Percentiles rank a stretch among this genome's conserved stretches.
These are phyloP conservation scores for Chlorella ohadii DNA, from an alignment of 139 green algal genomes.

Conservation along the genomic window DNA sequence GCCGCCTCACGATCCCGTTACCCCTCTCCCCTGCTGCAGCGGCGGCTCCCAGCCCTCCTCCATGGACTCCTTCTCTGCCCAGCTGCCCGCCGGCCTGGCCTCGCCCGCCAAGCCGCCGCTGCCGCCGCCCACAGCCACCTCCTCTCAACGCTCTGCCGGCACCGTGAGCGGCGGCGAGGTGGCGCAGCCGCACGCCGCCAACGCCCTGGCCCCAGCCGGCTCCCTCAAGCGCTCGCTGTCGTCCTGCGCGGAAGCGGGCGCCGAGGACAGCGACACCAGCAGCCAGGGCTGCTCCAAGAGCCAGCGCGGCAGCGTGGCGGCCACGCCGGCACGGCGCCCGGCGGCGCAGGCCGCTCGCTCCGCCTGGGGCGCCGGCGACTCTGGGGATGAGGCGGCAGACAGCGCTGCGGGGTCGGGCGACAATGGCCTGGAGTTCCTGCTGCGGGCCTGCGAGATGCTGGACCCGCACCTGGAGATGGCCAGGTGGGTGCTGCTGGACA, in stretches of 20 bases:
- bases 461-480: slow-evolving; percentile 10
- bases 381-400: background rate
- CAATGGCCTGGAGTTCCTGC: slow-evolving; percentile 33
- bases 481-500: slow-evolving; percentile 1
- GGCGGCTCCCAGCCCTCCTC: background rate
- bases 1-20: background rate
- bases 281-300: slow-evolving; percentile 22
- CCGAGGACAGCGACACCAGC: slow-evolving; percentile 14
- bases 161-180: slow-evolving; percentile 34
- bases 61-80: no score
- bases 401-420: background rate
- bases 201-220: background rate
- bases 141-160: slow-evolving; percentile 25
- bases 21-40: background rate
- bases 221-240: slow-evolving; percentile 29
- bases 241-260: background rate
- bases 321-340: background rate
- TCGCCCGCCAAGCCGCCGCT: background rate
- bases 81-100: no score
- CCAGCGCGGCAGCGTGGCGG: slow-evolving; percentile 23
- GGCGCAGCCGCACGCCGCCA: background rate
- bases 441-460: slow-evolving; percentile 27
- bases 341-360: background rate
- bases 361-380: background rate
- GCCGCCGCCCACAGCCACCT: background rate